Percentiles rank a stretch among this genome's conserved stretches.
Evolutionary conservation across 2,329 filamentous ascomycete genomes (phyloP).

Genomic region (Neofusicoccum ribis): DNA sequence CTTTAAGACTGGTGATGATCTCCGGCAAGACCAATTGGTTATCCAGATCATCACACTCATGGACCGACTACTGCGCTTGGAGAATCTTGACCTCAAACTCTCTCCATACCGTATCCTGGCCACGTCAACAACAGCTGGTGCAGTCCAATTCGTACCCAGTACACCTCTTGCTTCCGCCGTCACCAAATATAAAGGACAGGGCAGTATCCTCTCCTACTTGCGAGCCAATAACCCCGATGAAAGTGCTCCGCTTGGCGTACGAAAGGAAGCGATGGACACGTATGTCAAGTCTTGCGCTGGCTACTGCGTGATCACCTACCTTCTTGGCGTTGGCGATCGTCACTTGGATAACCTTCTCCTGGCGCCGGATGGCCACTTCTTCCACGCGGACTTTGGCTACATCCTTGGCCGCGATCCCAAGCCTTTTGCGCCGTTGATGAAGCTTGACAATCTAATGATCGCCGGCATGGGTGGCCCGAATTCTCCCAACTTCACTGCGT

Average conservation of each 20-base stretch:
- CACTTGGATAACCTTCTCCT: conserved; percentile 95
- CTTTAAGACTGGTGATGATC: conserved; percentile 95
- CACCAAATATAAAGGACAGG: conserved; percentile 71
- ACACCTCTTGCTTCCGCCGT: conserved; percentile 80
- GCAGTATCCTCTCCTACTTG: conserved; percentile 71
- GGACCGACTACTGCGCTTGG: conserved; percentile 92
- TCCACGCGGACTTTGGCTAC: conserved; percentile 98
- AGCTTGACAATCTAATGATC: conserved; percentile 96
- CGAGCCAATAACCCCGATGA: conserved; percentile 87
- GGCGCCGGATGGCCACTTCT: conserved; percentile 88
- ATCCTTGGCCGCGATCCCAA: conserved; percentile 97
- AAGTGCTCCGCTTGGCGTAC: conserved; percentile 76
- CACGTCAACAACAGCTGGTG: conserved; percentile 83
- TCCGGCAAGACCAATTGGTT: conserved; percentile 94
- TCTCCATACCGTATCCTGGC: conserved; percentile 96
- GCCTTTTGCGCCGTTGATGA: conserved; percentile 95
- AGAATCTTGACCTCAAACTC: conserved; percentile 92
- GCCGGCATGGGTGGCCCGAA: conserved; percentile 91
- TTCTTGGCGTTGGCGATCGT: conserved; percentile 91
- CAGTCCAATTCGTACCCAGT: conserved; percentile 90
- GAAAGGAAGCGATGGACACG: conserved; percentile 89
- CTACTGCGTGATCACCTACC: conserved; percentile 98
- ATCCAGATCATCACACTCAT: conserved; percentile 98
- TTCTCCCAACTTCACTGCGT: conserved; percentile 79
- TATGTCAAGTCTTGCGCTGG: conserved; percentile 95